Evolutionary conservation across 768 basidiomycete genomes (phyloP).

Genomic region (Pleurotus sapidus): DNA sequence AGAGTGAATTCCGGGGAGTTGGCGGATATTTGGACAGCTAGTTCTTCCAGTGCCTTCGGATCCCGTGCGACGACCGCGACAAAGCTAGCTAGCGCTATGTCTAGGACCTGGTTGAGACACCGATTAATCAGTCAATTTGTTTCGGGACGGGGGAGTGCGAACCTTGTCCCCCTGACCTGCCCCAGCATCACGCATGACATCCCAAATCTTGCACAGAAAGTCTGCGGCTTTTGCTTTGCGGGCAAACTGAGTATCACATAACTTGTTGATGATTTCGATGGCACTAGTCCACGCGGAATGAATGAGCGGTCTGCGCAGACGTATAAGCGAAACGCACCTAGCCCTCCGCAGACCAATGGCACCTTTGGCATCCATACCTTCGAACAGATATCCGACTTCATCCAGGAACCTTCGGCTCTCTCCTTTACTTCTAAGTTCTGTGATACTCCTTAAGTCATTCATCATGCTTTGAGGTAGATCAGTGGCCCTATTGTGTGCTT

Average conservation of each 20-base stretch:
- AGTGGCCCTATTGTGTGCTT: slow-evolving; percentile 22
- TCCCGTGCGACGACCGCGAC: slow-evolving; percentile 63
- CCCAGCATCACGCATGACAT: slow-evolving; percentile 54
- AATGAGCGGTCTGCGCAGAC: neutral
- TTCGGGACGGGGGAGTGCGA: neutral
- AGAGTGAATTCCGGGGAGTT: slow-evolving; percentile 21
- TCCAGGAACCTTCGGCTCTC: slow-evolving; percentile 79
- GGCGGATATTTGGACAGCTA: slow-evolving; percentile 34
- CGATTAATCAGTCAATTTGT: neutral
- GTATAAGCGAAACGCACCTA: slow-evolving; percentile 42
- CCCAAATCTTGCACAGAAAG: slow-evolving; percentile 69
- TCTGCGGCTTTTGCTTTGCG: slow-evolving; percentile 78
- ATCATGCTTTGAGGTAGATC: slow-evolving; percentile 55
- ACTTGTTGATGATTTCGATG: slow-evolving; percentile 69
- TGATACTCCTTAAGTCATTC: slow-evolving; percentile 77
- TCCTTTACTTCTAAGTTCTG: slow-evolving; percentile 77
- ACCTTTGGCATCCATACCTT: slow-evolving; percentile 61
- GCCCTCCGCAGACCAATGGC: slow-evolving; percentile 59
- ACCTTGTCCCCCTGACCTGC: slow-evolving; percentile 62
- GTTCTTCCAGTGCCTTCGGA: slow-evolving; percentile 47
- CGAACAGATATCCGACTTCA: slow-evolving; percentile 82
- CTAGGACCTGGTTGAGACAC: slow-evolving; percentile 47
- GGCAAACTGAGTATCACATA: slow-evolving; percentile 73
- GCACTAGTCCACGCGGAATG: slow-evolving; percentile 43
- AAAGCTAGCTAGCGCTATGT: slow-evolving; percentile 61